A percentile compares a stretch with the other conserved stretches of the same genome.
These are phyloP conservation scores for Nakaseomyces delphensis DNA, from an alignment of 1,139 yeast species.

Conservation along the genomic window DNA sequence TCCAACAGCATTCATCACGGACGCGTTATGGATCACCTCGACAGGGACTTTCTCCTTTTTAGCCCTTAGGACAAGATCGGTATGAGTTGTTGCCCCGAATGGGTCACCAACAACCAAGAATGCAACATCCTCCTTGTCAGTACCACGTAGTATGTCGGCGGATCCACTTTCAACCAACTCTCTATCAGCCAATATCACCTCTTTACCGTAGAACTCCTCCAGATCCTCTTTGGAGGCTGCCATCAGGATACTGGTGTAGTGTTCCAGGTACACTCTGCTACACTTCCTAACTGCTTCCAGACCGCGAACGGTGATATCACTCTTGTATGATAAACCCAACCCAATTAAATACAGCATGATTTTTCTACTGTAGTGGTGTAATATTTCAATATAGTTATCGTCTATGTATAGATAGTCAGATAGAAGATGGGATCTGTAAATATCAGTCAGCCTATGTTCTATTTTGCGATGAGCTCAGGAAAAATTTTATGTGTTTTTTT, in stretches of 20 bases:
- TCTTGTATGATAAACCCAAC: conserved; percentile 78
- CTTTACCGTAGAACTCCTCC: conserved; percentile 78
- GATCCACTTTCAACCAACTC: conserved; percentile 88
- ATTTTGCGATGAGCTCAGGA: not conserved
- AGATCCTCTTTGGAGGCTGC: conserved; percentile 64
- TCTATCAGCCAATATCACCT: conserved; percentile 82
- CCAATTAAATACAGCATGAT: conserved; percentile 91
- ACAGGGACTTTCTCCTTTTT: conserved; percentile 70
- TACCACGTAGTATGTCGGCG: conserved; percentile 69
- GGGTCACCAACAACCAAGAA: conserved; percentile 96
- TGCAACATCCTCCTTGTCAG: conserved; percentile 75
- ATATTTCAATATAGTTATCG: too few relatives aligned
- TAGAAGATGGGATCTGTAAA: not conserved
- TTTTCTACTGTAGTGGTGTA: too few relatives aligned
- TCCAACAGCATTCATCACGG: conserved; percentile 97
- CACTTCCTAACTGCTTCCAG: conserved; percentile 75
- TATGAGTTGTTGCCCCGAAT: conserved; percentile 96
- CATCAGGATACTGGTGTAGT: conserved; percentile 91
- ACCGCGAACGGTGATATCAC: conserved; percentile 92
- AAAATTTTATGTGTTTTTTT: not conserved
- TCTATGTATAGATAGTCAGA: too few relatives aligned
- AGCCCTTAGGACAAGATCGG: conserved; percentile 86
- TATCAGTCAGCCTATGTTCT: not conserved
- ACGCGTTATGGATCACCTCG: conserved; percentile 87
- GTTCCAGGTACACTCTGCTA: conserved; percentile 84